Base-by-base conservation (phyloP, 2,329 filamentous ascomycete species). In the Curvularia eragrostidis region DNA sequence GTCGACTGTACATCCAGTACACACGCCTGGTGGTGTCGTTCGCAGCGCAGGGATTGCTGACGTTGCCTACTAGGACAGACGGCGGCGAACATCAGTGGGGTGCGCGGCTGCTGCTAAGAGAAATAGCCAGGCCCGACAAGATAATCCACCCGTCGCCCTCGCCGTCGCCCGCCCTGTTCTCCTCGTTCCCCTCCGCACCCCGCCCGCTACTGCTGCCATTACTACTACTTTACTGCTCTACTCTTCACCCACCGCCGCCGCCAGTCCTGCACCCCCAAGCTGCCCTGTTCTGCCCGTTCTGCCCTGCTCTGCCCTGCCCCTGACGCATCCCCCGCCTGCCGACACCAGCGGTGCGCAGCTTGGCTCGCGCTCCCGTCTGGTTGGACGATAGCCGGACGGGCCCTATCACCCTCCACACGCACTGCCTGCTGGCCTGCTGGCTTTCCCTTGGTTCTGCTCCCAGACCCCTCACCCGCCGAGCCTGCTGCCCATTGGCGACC, bases 101-200 rank as follows among this genome's bases (percentile, higher is more conserved):
- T 69, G 63, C 58, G 61, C 60, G 52, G 61, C 57, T 59, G 61
- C 59, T 61, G 62, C 59, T 63, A 69, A 67, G 65, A 68, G 65
- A 71, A 70, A 70, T 68, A 70, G 54, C 48, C 59, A 61, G 28
- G 5, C 28, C 30, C 3, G 30, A 54, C 54, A 48, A 56, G 61
- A 38, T 42, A 28, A 56, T 56, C 55, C 65, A 62, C 64, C 52
- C 48, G 59, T 62, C 50, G 49, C 47, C 60, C 54, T 48, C 56
- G 56, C n/a, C n/a, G n/a, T 60, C 56, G 34, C 34, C 15, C 34
- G 34, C 18, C 10, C 47, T 55, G 41, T 52, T 47, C 56, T 56
- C 41, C 32, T 52, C 52, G 54, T 47, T 21, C 15, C 23, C 51
- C 59, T 59, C 65, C 56, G 43, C 61, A 48, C 55, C 54, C 64